phyloP scores from a whole-genome alignment of 2,329 filamentous ascomycete species.

The Emmonsiellopsis sp. region DNA sequence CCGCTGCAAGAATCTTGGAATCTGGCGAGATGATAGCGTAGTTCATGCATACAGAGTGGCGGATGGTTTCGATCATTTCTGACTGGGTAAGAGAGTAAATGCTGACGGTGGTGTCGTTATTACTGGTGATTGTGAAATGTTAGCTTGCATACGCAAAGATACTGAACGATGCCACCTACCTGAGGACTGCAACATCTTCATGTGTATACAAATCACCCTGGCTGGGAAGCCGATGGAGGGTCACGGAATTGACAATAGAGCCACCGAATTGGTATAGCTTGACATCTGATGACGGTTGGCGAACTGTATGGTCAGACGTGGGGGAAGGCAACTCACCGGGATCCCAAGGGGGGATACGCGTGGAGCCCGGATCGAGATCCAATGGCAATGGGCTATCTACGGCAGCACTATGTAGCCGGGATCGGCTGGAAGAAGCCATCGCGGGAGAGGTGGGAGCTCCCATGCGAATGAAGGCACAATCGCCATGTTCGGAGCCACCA shows the following conservation, averaged over 20 bases:
- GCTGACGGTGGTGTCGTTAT: conserved; percentile 85
- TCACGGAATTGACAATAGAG: conserved; percentile 59
- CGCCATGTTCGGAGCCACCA: conserved; percentile 72
- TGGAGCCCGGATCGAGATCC: conserved; percentile 29
- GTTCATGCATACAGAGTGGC: conserved; percentile 80
- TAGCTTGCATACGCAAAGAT: no score
- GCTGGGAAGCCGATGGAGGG: conserved; percentile 48
- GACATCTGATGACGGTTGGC: conserved; percentile 33
- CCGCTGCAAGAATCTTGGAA: conserved; percentile 67
- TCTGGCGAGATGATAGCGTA: conserved; percentile 90
- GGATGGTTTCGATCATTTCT: conserved; percentile 59
- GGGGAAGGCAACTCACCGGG: conserved; percentile 13
- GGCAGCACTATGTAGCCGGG: conserved; percentile 25
- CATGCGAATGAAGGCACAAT: conserved; percentile 72
- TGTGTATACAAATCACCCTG: conserved; percentile 36
- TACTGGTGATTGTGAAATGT: conserved; percentile 41
- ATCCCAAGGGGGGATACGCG: conserved; percentile 17
- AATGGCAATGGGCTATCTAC: conserved; percentile 51
- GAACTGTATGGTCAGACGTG: neutral
- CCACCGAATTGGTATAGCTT: conserved; percentile 52
- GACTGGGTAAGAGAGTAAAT: conserved; percentile 68
- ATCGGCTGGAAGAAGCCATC: neutral
- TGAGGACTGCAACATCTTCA: conserved; percentile 47
- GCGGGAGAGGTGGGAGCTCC: conserved; percentile 20
- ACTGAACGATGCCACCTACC: conserved; percentile 23